A percentile compares a stretch with the other conserved stretches of the same genome.
phyloP scores from a whole-genome alignment of 257 asterid species.

The Solanum paucissectum region DNA sequence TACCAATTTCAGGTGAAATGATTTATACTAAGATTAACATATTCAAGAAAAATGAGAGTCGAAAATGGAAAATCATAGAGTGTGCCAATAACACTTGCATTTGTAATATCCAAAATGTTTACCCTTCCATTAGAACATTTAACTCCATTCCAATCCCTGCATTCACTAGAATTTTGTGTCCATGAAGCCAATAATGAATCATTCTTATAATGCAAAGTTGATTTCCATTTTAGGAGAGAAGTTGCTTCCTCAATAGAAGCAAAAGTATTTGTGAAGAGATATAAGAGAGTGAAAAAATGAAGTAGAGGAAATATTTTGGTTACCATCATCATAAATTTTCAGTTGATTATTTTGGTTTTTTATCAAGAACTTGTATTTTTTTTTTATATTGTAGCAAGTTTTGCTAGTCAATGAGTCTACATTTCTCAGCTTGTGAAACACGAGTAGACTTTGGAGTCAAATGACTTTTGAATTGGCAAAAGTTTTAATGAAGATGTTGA shows the following conservation, averaged over 20 bases:
- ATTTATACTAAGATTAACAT: background rate
- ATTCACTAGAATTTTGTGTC: background rate
- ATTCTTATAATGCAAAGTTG: background rate
- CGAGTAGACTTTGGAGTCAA: background rate
- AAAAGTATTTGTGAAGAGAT: background rate
- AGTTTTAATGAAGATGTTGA: too few species aligned
- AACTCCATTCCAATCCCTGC: conserved; percentile 12
- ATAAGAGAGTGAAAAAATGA: background rate
- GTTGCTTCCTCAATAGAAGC: conserved; percentile 3
- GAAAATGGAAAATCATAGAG: conserved; percentile 10
- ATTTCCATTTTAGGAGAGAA: conserved; percentile 11
- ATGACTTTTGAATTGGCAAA: too few species aligned
- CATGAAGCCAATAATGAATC: conserved; percentile 3
- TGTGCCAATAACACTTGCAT: background rate
- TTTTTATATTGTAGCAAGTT: background rate
- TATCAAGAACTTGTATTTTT: background rate
- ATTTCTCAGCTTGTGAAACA: background rate
- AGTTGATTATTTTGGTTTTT: background rate
- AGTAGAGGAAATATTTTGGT: background rate
- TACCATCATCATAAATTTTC: background rate
- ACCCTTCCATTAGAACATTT: background rate
- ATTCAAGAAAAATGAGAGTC: conserved; percentile 3
- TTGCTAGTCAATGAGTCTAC: background rate
- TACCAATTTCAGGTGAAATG: background rate
- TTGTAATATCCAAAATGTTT: conserved; percentile 1